Evolutionary conservation across 257 asterid genomes (phyloP).

Genomic region (Verbascum thapsus): DNA sequence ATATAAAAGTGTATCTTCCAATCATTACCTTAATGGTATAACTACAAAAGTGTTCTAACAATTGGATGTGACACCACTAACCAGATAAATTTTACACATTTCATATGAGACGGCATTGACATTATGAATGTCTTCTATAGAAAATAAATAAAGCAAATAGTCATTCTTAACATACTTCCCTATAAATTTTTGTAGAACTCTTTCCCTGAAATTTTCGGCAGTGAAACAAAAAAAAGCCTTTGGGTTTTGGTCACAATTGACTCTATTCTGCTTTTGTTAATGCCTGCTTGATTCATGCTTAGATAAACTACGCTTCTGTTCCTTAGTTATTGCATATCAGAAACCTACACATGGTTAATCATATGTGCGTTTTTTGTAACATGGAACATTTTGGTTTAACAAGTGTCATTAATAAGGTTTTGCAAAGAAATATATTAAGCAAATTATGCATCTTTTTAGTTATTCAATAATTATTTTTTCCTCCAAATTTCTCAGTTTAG

Average conservation of each 20-base stretch:
- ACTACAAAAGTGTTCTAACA: too few species aligned
- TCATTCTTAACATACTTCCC: too few species aligned
- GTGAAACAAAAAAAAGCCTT: too few species aligned
- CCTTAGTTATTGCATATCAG: background rate
- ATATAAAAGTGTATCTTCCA: too few species aligned
- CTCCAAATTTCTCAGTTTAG: constrained; percentile 11
- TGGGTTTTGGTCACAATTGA: background rate
- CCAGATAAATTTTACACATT: too few species aligned
- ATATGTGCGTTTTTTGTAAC: background rate
- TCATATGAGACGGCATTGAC: too few species aligned
- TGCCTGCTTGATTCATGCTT: constrained; percentile 1
- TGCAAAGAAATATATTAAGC: background rate
- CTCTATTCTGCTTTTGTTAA: background rate
- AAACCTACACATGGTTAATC: constrained; percentile 13
- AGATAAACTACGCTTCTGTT: constrained; percentile 10
- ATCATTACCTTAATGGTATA: too few species aligned
- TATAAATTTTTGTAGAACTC: too few species aligned
- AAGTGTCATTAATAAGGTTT: constrained; percentile 24
- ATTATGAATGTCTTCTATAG: too few species aligned
- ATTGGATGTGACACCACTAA: too few species aligned
- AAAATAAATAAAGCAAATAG: too few species aligned
- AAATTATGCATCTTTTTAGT: constrained; percentile 25
- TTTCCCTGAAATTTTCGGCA: too few species aligned
- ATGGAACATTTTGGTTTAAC: background rate
- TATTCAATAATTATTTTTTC: constrained; percentile 16